These are phyloP conservation scores for Naganishia sp. DNA, from an alignment of 1,284 basidiomycete genomes.

Conservation along the genomic window DNA sequence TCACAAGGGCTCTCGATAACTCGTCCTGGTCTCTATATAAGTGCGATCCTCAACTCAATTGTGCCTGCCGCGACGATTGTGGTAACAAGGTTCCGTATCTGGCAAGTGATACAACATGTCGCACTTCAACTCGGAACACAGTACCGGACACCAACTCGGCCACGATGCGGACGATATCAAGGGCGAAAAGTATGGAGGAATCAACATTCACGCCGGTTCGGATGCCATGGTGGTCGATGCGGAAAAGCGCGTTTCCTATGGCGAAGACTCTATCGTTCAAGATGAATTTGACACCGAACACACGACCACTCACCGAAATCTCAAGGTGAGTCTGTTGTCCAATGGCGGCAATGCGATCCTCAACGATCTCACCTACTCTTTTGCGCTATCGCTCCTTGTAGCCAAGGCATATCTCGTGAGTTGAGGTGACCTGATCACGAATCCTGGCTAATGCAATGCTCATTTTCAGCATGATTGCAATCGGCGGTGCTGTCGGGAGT, in stretches of 20 bases:
- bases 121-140: slow-evolving; percentile 2
- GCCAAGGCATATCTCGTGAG: slow-evolving; percentile 10
- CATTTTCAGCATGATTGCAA: slow-evolving; percentile 19
- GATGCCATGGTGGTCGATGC: slow-evolving; percentile 22
- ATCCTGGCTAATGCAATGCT: neutral
- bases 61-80: neutral
- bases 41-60: too few species aligned
- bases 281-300: slow-evolving; percentile 22
- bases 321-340: neutral
- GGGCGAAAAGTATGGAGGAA: slow-evolving; percentile 23
- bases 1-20: too few species aligned
- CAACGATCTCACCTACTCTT: neutral
- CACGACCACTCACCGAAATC: slow-evolving; percentile 18
- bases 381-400: neutral
- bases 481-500: slow-evolving; percentile 60
- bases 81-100: neutral
- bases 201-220: slow-evolving; percentile 12
- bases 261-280: slow-evolving; percentile 1
- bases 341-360: neutral
- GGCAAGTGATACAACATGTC: slow-evolving; percentile 12
- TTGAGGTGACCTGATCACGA: neutral
- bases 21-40: too few species aligned
- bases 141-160: slow-evolving; percentile 10
- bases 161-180: slow-evolving; percentile 21
- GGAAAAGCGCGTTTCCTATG: slow-evolving; percentile 13